Base-by-base conservation (phyloP, 306 rosid genomes). In the Cucumis melo region DNA sequence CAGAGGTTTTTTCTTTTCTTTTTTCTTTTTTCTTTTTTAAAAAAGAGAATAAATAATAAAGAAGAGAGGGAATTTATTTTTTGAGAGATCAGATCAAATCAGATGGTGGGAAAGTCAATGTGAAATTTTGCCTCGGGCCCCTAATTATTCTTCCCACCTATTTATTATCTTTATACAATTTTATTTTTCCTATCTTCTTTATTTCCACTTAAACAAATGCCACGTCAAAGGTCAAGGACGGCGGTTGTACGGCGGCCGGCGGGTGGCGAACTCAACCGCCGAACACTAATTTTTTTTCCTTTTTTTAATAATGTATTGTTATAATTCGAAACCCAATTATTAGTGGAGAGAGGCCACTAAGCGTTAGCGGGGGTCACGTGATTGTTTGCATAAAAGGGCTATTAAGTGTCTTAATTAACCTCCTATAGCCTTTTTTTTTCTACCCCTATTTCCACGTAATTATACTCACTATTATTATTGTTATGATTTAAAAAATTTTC, bases 41-140 rank as follows among this genome's bases (percentile, higher is more conserved):
- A 32, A 32, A 32, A 32, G 20, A 39, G 41, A 2, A 42, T 5
- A n/a, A 0, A 20, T 20, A 10, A 5, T 20, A 20, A 2, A 1
- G 1, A 41, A 21, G 16, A 46, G 10, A 27, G 54, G 34, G 77
- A 56, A 74, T 74, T 54, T 75, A 54, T 34, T 34, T 29, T 54
- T 27, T 27, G 56, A 36, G 38, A 21, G 17, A 73, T n/a, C 5
- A 41, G 32, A 41, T 39, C 73, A 65, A 65, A 39, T 65, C 60
- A 27, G 67, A 62, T 61, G 59, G 78, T 55, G 73, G 70, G 54
- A 76, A 74, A 82, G 82, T 74, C 76, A 77, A 79, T 80, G 72
- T 70, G 80, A 81, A 74, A 63, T 64, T 46, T 76, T 83, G 80
- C 84, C 93, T 91, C 91, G 96, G 91, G 96, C 93, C 93, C 91